A percentile compares a stretch with the other conserved stretches of the same genome.
These are phyloP conservation scores for Penicillium coprophilum DNA, from an alignment of 495 filamentous ascomycete genomes.

Conservation along the genomic window DNA sequence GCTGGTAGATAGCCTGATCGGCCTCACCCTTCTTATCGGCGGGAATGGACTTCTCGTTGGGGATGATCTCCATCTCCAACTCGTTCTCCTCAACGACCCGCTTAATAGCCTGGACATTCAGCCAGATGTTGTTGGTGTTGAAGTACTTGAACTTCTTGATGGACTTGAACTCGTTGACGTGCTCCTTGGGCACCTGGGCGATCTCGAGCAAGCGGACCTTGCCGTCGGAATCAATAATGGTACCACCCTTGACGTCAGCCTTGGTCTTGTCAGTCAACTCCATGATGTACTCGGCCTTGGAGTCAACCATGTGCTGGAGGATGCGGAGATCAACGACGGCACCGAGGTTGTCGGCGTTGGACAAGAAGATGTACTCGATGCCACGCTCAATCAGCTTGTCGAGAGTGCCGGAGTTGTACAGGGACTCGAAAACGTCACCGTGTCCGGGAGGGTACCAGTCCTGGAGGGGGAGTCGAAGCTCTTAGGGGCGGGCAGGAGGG, in stretches of 20 bases:
- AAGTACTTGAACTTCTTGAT: conserved; percentile 99
- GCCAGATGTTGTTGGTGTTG: conserved; percentile 99
- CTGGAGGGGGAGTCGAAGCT: conserved; percentile 81
- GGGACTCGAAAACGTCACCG: conserved; percentile 99
- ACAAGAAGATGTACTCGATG: conserved; percentile 97
- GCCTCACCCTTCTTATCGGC: conserved; percentile 99
- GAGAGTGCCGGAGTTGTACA: conserved; percentile 98
- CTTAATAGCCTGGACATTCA: conserved; percentile 97
- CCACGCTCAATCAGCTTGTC: conserved; percentile 93
- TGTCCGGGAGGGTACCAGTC: conserved; percentile 99
- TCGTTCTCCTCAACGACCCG: conserved; percentile 98
- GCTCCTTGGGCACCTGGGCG: conserved; percentile 99
- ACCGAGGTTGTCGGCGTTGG: conserved; percentile 98
- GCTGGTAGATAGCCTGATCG: conserved; percentile 93
- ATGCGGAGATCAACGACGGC: conserved; percentile 97
- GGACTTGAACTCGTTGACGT: conserved; percentile 99
- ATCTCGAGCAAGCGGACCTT: conserved; percentile 96
- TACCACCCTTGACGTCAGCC: conserved; percentile 99
- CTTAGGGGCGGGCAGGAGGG: conserved; percentile 93
- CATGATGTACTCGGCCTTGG: conserved; percentile 97
- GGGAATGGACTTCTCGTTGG: conserved; percentile 97
- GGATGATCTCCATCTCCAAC: conserved; percentile 99
- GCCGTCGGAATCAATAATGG: conserved; percentile 99
- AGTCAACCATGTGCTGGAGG: conserved; percentile 98
- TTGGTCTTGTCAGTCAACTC: conserved; percentile 99